A percentile compares a stretch with the other conserved stretches of the same genome.
Conservation (phyloP, 202 grass and related monocot genomes). For the Alloteropsis angusta region DNA sequence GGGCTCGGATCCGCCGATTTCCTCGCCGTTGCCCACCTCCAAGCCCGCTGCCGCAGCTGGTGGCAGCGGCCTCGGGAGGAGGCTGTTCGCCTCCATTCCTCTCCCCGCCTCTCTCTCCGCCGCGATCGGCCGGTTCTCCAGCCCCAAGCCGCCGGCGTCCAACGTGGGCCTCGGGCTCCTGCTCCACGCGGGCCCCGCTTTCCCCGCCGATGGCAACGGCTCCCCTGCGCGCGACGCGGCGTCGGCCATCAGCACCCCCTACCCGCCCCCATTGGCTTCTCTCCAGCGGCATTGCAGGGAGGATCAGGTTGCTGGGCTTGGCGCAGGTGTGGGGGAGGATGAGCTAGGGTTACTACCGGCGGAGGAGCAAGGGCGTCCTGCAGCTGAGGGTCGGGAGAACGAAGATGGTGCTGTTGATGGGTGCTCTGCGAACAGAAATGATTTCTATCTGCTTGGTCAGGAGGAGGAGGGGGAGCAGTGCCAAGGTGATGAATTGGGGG, state of each 20-base stretch:
- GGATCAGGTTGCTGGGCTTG: background rate
- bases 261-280: background rate
- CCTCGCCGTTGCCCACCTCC: background rate
- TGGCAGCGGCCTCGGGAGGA: background rate
- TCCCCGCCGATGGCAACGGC: background rate
- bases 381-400: background rate
- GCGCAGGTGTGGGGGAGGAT: background rate
- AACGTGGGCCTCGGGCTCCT: conserved; percentile 12
- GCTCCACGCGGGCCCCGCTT: background rate
- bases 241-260: background rate
- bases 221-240: background rate
- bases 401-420: background rate
- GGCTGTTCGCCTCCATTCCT: conserved; percentile 7
- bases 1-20: background rate
- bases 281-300: background rate
- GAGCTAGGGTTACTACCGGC: background rate
- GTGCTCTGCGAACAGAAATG: background rate
- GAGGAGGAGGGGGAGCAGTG: background rate
- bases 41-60: background rate
- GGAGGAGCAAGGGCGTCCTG: background rate
- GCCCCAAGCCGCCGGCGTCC: background rate
- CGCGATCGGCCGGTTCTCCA: background rate
- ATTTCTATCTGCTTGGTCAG: background rate
- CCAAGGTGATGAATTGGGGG: background rate
- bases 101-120: background rate